Evolutionary conservation across 305 asterid species (phyloP).

Genomic region (Fraxinus angustifolia): DNA sequence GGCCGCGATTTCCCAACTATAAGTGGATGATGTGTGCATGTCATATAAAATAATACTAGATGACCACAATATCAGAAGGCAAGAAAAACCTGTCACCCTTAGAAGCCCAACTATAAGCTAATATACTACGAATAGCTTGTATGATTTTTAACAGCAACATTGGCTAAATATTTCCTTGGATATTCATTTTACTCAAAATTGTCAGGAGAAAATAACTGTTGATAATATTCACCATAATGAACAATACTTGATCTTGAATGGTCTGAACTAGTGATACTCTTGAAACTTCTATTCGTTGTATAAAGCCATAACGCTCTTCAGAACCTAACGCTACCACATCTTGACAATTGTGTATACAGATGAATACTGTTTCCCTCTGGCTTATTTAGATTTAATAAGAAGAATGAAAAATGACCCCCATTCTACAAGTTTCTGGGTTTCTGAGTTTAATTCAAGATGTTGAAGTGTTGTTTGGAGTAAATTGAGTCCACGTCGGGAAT

Average conservation of each 20-base stretch:
- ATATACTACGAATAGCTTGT: background rate
- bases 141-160: background rate
- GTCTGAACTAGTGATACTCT: background rate
- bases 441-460: no score
- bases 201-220: background rate
- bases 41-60: background rate
- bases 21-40: background rate
- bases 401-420: constrained; percentile 8
- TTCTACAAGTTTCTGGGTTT: background rate
- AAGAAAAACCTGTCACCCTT: background rate
- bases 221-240: background rate
- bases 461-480: no score
- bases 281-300: background rate
- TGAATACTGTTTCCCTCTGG: constrained; percentile 9
- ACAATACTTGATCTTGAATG: background rate
- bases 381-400: constrained; percentile 16
- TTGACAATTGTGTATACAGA: constrained; percentile 19
- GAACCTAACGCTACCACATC: constrained; percentile 1
- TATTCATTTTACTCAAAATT: background rate
- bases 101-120: background rate
- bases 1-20: background rate
- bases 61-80: background rate
- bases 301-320: constrained; percentile 3
- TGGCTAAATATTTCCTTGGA: background rate
- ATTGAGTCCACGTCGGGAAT: no score